Conservation (phyloP, 2,329 filamentous ascomycete genomes). For the Nannizziopsis arthrosporioides region DNA sequence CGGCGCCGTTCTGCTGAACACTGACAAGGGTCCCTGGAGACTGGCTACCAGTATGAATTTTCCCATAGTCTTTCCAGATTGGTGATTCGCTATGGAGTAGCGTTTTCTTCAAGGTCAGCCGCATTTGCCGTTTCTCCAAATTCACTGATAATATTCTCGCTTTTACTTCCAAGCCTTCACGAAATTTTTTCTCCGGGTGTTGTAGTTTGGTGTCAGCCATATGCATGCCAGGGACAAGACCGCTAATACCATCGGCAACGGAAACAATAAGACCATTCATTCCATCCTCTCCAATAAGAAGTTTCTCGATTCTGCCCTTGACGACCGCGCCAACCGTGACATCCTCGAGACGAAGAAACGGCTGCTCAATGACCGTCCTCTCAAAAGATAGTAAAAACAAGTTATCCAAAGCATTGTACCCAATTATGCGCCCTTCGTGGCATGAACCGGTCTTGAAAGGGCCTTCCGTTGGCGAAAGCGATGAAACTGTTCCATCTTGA, state of each 20-base stretch:
- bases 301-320: conserved; percentile 71
- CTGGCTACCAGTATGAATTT: conserved; percentile 61
- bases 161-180: conserved; percentile 72
- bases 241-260: conserved; percentile 73
- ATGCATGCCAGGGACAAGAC: conserved; percentile 79
- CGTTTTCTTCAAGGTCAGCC: conserved; percentile 87
- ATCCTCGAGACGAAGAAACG: conserved; percentile 85
- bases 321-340: conserved; percentile 70
- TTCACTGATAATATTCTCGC: conserved; percentile 75
- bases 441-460: conserved; percentile 65
- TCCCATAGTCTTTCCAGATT: conserved; percentile 67
- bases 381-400: conserved; percentile 78
- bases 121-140: conserved; percentile 61
- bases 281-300: conserved; percentile 67
- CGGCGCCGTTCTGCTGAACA: conserved; percentile 63
- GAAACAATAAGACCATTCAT: conserved; percentile 71
- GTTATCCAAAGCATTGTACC: conserved; percentile 79
- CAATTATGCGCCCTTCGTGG: conserved; percentile 70
- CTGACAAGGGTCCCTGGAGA: conserved; percentile 80
- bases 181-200: conserved; percentile 93
- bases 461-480: conserved; percentile 62
- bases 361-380: conserved; percentile 67
- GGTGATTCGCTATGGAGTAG: conserved; percentile 77
- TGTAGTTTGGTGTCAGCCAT: conserved; percentile 77
- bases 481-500: conserved; percentile 79